Evolutionary conservation across 2,329 filamentous ascomycete genomes (phyloP).

Genomic region (Chaetomium olivaceum): DNA sequence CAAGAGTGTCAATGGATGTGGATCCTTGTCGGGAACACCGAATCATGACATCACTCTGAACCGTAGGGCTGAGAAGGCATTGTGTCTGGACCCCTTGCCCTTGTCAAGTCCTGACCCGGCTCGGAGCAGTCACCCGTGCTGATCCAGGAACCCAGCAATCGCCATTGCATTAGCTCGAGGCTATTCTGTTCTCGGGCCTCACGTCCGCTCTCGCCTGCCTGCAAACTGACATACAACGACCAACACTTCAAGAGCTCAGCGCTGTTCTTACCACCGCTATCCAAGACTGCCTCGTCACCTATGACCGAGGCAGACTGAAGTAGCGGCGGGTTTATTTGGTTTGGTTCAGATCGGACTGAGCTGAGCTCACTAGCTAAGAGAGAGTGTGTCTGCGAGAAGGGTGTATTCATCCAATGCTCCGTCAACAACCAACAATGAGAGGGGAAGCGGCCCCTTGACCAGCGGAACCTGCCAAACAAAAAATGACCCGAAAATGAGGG

Average conservation of each 20-base stretch:
- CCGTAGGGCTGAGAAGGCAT: not conserved
- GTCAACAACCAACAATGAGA: conserved; percentile 7
- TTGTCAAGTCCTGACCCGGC: not conserved
- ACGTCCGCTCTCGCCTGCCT: not conserved
- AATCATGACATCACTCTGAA: not conserved
- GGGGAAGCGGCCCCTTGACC: not conserved
- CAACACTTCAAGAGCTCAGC: not conserved
- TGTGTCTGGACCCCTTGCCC: not conserved
- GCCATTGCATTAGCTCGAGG: conserved; percentile 9
- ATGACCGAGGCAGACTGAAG: not conserved
- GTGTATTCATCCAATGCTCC: not conserved
- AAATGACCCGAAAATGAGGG: not conserved
- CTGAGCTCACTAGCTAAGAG: not conserved
- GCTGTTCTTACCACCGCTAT: not conserved
- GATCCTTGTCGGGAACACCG: not conserved
- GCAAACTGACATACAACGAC: no score
- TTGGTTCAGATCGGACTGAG: not conserved
- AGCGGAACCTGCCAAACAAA: not conserved
- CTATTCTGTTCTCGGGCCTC: not conserved
- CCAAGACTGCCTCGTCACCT: not conserved
- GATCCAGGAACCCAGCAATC: not conserved
- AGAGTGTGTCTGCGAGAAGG: not conserved
- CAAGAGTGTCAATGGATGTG: not conserved
- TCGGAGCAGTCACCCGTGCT: not conserved
- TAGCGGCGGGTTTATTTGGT: not conserved